Percentiles rank a stretch among this genome's conserved stretches.
Evolutionary conservation across 306 rosid species (phyloP).

Genomic region (Quercus rubra): DNA sequence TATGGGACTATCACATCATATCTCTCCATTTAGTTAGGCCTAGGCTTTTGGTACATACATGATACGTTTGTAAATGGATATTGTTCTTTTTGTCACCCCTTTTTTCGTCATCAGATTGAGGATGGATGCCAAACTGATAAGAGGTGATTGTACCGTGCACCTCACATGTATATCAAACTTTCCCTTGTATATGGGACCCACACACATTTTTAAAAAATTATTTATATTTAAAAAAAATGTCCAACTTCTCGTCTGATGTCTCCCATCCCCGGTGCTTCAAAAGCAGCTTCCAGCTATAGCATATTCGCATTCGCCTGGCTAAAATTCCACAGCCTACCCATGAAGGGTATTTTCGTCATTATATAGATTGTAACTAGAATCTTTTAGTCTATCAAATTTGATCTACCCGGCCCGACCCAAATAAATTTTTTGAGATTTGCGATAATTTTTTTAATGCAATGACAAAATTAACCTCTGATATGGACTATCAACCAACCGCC

Average conservation of each 20-base stretch:
- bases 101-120: constrained; percentile 44
- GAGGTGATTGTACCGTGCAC: constrained; percentile 41
- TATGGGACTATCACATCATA: constrained; percentile 26
- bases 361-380: background rate
- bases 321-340: constrained; percentile 37
- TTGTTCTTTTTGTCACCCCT: constrained; percentile 36
- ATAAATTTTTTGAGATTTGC: no score
- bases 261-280: constrained; percentile 47
- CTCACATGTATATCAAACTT: constrained; percentile 32
- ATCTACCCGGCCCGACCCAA: no score
- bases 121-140: constrained; percentile 60
- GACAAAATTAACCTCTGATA: constrained; percentile 36
- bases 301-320: constrained; percentile 36
- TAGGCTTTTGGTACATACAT: constrained; percentile 44
- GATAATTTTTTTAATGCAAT: background rate
- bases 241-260: constrained; percentile 38
- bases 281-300: constrained; percentile 51
- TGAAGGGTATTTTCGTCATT: constrained; percentile 25
- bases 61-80: constrained; percentile 28
- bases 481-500: constrained; percentile 29
- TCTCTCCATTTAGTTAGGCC: constrained; percentile 50
- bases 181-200: constrained; percentile 53
- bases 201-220: background rate
- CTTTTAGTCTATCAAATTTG: no score
- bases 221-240: constrained; percentile 26